A percentile compares a stretch with the other conserved stretches of the same genome.
These are phyloP conservation scores for Malus hybrid DNA, from an alignment of 331 rosid genomes.

Conservation along the genomic window DNA sequence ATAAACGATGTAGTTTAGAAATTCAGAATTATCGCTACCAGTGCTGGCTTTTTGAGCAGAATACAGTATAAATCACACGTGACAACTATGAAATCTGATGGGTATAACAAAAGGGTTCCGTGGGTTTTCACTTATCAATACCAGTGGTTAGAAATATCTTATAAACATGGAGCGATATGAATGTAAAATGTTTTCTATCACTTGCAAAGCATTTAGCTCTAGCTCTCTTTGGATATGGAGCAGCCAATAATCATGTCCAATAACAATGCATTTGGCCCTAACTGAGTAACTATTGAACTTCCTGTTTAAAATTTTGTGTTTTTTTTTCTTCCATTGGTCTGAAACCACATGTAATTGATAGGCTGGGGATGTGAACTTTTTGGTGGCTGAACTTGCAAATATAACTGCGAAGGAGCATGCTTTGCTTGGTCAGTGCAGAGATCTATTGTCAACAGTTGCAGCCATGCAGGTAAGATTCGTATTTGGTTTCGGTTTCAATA, in stretches of 20 bases:
- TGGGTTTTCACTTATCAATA: neutral
- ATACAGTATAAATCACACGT: neutral
- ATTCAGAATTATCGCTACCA: neutral
- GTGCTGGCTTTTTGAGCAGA: neutral
- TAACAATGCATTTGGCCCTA: neutral
- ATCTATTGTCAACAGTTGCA: conserved; percentile 37
- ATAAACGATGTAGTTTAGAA: neutral
- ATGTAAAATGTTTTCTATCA: neutral
- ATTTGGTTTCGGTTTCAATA: neutral
- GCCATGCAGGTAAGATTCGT: conserved; percentile 37
- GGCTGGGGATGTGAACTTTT: conserved; percentile 43
- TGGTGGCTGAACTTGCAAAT: conserved; percentile 38
- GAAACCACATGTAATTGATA: conserved; percentile 11
- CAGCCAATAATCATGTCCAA: neutral
- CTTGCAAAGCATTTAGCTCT: neutral
- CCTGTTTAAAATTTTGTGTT: neutral
- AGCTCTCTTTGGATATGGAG: neutral
- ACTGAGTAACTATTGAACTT: neutral
- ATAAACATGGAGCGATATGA: neutral
- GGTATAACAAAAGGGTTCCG: neutral
- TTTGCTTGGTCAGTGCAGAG: conserved; percentile 43
- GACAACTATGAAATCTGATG: neutral
- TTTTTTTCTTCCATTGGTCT: neutral
- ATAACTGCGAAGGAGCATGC: conserved; percentile 40
- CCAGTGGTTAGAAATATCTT: neutral